A percentile compares a stretch with the other conserved stretches of the same genome.
These are phyloP conservation scores for Selaginella tamariscina DNA, from an alignment of 75 land plant genomes.

Conservation along the genomic window DNA sequence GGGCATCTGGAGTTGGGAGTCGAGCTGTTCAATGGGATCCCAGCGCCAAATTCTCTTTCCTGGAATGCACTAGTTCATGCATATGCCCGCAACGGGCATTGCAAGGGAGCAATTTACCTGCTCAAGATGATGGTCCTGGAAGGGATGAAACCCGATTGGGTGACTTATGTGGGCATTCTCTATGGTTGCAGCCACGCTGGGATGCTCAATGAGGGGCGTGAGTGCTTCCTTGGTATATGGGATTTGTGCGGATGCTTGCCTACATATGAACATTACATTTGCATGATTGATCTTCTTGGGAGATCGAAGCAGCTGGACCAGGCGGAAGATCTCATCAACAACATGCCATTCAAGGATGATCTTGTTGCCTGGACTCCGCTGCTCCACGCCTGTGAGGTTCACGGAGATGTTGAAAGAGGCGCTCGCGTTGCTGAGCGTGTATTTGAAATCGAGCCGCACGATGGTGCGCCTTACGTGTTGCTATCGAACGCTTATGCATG, in stretches of 20 bases:
- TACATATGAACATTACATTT: not conserved
- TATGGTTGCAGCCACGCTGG: constrained; percentile 1
- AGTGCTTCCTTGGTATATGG: not conserved
- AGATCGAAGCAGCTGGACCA: not conserved
- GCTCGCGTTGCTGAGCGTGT: not conserved
- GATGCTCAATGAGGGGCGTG: not conserved
- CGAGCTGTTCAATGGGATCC: not conserved
- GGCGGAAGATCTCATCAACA: constrained; percentile 1
- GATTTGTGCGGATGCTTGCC: not conserved
- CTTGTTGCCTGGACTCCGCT: not conserved
- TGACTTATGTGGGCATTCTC: not conserved
- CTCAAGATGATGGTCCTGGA: not conserved
- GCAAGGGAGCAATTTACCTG: not conserved
- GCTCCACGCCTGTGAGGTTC: not conserved
- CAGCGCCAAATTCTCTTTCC: not conserved
- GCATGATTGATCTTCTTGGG: constrained; percentile 6
- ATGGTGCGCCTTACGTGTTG: not conserved
- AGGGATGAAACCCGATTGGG: not conserved
- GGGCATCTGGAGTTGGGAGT: not conserved
- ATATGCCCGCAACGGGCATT: constrained; percentile 2
- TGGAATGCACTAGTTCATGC: not conserved
- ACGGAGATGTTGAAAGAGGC: not conserved
- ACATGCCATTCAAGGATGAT: not conserved
- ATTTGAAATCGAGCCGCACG: not conserved
- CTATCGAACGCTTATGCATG: not conserved